phyloP scores from a whole-genome alignment of 208 protist genomes.

The Strigomonas culicis region DNA sequence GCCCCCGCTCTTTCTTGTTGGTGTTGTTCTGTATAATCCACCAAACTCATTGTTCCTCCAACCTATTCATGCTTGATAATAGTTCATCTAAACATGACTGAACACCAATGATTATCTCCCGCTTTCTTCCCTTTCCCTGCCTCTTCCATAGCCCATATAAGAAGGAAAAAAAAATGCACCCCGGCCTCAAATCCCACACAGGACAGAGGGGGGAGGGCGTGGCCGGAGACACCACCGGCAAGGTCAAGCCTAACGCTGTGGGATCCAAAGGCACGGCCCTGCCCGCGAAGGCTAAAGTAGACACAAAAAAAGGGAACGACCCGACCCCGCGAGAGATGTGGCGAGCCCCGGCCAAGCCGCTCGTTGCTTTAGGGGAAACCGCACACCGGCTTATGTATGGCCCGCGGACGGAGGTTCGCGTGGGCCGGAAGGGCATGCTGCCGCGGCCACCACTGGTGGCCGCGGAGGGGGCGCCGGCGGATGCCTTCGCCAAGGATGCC shows the following conservation, averaged over 20 bases:
- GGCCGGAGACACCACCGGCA: background rate
- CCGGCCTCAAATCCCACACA: background rate
- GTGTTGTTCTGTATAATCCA: no score
- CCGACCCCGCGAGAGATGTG: slow-evolving; percentile 8
- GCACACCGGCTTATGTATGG: background rate
- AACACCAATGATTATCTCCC: no score
- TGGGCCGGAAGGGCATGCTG: background rate
- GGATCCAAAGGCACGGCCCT: background rate
- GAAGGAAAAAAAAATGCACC: background rate
- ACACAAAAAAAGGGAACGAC: background rate
- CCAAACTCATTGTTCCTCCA: no score
- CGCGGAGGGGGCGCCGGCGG: background rate
- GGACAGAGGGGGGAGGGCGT: background rate
- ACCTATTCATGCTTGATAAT: no score
- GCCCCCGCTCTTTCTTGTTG: no score
- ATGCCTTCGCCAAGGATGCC: background rate
- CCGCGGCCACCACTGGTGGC: background rate
- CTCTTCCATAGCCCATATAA: background rate
- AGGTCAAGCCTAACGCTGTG: background rate
- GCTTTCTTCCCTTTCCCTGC: background rate
- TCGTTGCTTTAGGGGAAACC: slow-evolving; percentile 1
- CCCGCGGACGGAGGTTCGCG: background rate
- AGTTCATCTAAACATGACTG: background rate
- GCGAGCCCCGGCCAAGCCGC: slow-evolving; percentile 11
- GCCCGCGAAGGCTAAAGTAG: background rate